Percentiles rank a stretch among this genome's conserved stretches.
phyloP scores from a whole-genome alignment of 2,329 filamentous ascomycete genomes.

The Apiospora sp. region DNA sequence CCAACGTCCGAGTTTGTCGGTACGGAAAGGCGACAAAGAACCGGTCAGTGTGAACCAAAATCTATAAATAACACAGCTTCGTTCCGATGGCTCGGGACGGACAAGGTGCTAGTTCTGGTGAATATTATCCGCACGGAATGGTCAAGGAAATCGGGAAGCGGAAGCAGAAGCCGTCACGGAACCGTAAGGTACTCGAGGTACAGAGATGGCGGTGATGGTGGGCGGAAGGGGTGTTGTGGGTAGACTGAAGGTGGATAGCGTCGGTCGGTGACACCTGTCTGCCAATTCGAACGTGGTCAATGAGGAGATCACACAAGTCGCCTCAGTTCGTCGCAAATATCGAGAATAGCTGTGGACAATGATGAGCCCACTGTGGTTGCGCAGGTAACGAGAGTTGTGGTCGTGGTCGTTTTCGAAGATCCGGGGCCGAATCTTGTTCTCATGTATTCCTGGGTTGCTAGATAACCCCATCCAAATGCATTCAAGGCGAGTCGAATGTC shows the following conservation, averaged over 20 bases:
- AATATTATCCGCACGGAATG: not conserved
- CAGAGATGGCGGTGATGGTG: not conserved
- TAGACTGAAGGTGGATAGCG: conserved; percentile 2
- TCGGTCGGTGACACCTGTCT: conserved; percentile 9
- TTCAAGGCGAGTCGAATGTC: conserved; percentile 1
- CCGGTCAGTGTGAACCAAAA: not conserved
- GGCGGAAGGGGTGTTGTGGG: not conserved
- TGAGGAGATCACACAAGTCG: conserved; percentile 6
- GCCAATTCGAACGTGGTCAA: conserved; percentile 1
- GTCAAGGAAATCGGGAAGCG: not conserved
- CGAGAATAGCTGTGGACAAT: not conserved
- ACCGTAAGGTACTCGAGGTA: not conserved
- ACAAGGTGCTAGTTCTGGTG: not conserved
- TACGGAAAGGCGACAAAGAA: conserved; percentile 11
- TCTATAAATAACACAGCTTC: not conserved
- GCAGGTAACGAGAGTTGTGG: not conserved
- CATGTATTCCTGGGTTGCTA: not conserved
- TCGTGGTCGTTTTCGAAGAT: conserved; percentile 14
- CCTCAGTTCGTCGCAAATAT: not conserved
- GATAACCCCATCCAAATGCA: not conserved
- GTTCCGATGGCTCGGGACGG: not conserved
- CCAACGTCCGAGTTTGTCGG: conserved; percentile 8
- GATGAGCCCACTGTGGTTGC: not conserved
- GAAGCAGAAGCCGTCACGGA: not conserved
- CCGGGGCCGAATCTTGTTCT: not conserved